Conservation (phyloP, 2,329 filamentous ascomycete genomes). For the Xylaria sp. region DNA sequence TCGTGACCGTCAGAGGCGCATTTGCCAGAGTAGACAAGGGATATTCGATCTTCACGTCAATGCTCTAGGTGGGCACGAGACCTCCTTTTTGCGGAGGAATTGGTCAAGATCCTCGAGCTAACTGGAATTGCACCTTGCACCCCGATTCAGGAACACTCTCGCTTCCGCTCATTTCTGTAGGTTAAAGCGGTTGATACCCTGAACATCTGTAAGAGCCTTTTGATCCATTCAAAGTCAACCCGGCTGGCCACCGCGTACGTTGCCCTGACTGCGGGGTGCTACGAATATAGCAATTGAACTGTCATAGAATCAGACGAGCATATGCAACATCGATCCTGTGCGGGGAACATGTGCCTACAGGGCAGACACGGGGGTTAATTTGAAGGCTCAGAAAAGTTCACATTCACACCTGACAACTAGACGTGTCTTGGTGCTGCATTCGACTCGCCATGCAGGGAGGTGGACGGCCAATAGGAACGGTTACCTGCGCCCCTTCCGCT, state of each 20-base stretch:
- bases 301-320: constrained; percentile 2
- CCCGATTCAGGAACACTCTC: constrained; percentile 6
- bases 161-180: constrained; percentile 6
- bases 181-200: neutral
- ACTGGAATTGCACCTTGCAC: neutral
- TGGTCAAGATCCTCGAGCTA: constrained; percentile 9
- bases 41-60: constrained; percentile 2
- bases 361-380: constrained; percentile 14
- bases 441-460: constrained; percentile 17
- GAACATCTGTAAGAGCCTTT: neutral
- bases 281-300: constrained; percentile 5
- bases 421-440: constrained; percentile 34
- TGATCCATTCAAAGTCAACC: constrained; percentile 2
- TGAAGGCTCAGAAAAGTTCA: constrained; percentile 38
- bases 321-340: constrained; percentile 18
- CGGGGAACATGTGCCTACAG: constrained; percentile 34
- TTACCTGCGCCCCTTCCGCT: constrained; percentile 41
- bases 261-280: constrained; percentile 15
- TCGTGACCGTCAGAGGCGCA: constrained; percentile 19
- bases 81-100: constrained; percentile 24
- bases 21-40: neutral
- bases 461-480: constrained; percentile 26
- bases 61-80: neutral
- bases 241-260: neutral
- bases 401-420: constrained; percentile 43